These are phyloP conservation scores for Beta macrorhiza DNA, from an alignment of 179 eudicot genomes.

Conservation along the genomic window DNA sequence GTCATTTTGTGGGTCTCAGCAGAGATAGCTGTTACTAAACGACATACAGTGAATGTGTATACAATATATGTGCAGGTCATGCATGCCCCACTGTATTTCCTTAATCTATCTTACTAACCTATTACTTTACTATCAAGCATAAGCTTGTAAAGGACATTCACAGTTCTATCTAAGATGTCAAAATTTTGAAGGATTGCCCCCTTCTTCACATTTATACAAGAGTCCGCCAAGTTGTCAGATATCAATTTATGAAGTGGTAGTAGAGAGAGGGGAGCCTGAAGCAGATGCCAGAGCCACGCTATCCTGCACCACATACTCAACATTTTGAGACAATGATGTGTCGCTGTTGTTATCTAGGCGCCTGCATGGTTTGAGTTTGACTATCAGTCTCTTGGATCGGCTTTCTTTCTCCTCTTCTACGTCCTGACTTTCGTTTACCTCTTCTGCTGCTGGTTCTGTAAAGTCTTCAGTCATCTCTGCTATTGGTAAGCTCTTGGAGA, in stretches of 20 bases:
- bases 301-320: neutral
- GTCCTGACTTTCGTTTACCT: constrained; percentile 16
- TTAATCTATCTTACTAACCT: neutral
- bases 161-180: constrained; percentile 16
- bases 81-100: neutral
- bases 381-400: constrained; percentile 4
- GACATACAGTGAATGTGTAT: neutral
- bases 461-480: constrained; percentile 22
- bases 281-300: constrained; percentile 15
- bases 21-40: neutral
- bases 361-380: constrained; percentile 35
- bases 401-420: constrained; percentile 16
- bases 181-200: constrained; percentile 18
- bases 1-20: neutral
- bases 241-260: constrained; percentile 29
- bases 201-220: constrained; percentile 23
- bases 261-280: constrained; percentile 34
- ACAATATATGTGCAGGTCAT: neutral
- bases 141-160: constrained; percentile 16
- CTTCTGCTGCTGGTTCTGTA: constrained; percentile 14
- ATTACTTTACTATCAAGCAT: neutral
- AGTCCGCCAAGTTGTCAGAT: constrained; percentile 1
- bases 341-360: constrained; percentile 5
- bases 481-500: constrained; percentile 13
- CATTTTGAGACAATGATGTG: constrained; percentile 1